These are phyloP conservation scores for Pseudocercospora cruenta DNA, from an alignment of 2,329 filamentous ascomycete species.

Conservation along the genomic window DNA sequence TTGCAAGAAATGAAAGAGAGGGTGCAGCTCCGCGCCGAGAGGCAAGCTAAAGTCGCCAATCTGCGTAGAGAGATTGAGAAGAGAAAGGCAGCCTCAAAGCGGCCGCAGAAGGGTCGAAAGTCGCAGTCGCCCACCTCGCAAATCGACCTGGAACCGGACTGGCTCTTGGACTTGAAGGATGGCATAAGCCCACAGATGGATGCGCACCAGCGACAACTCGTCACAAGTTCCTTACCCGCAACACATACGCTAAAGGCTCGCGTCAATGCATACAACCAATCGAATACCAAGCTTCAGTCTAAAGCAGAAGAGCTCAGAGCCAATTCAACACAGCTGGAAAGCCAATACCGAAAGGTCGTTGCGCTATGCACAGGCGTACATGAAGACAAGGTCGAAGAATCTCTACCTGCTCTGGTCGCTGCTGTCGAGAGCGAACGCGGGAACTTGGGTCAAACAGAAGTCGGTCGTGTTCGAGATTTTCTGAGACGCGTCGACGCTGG, in stretches of 20 bases:
- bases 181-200: constrained; percentile 18
- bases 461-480: constrained; percentile 76
- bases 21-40: constrained; percentile 66
- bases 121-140: constrained; percentile 28
- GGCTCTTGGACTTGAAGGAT: constrained; percentile 39
- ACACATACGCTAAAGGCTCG: constrained; percentile 61
- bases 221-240: constrained; percentile 33
- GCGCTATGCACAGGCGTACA: constrained; percentile 80
- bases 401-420: constrained; percentile 76
- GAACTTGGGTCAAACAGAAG: constrained; percentile 54
- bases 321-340: constrained; percentile 79
- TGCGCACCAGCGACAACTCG: constrained; percentile 25
- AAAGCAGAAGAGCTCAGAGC: constrained; percentile 74
- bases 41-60: constrained; percentile 73
- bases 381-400: constrained; percentile 77
- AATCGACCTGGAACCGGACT: constrained; percentile 39
- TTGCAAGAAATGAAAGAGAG: constrained; percentile 72
- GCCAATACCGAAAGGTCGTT: constrained; percentile 86
- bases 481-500: constrained; percentile 70
- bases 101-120: constrained; percentile 54
- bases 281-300: constrained; percentile 65
- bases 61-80: constrained; percentile 68
- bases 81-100: constrained; percentile 22
- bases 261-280: constrained; percentile 78
- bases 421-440: constrained; percentile 82